Evolutionary conservation across 2,329 filamentous ascomycete genomes (phyloP), one percentile per base, ranked within the genome.

Genomic region (Monilinia laxa): DNA sequence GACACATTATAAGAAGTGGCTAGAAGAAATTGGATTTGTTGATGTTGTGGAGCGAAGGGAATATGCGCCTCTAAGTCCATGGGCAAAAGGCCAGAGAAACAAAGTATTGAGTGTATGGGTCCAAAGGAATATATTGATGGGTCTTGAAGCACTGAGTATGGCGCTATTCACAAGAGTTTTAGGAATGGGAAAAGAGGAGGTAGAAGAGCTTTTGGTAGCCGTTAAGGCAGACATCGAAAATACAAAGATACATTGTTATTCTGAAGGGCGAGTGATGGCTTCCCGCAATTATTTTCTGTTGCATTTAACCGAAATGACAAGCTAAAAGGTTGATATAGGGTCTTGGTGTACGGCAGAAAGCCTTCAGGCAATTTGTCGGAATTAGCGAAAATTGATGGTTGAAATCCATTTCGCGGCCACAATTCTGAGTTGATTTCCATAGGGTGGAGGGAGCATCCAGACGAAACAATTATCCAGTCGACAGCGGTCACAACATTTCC

Each of bases 71-170:
- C 59, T 71, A 25, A 70, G 65, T 62, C 42, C 71, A 2, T 76
- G 74, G 74, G 62, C 74, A 1, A 72, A 70, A 23, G 74, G 73
- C 5, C 64, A 69, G 40, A 70, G 72, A 67, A 71, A 72, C 55
- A 74, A 75, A 59, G 67, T 70, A 23, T 67, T 75, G 5, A 64
- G 69, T 28, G 53, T 68, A 12, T 73, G 70, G 58, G 62, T 71
- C 35, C 69, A 73, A 14, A 67, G 69, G 55, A 71, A 75, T 62
- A 14, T 73, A 7, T 40, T 67, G 38, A 65, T 66, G 45, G 71
- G 69, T 12, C 40, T 72, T 9, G 68, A 71, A 56, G 65, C 57
- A 18, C 42, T 72, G 16, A 68, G 62, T 31, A 62, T 72, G 66
- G 68, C 65, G 49, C 54, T 63, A 16, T 67, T 68, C 64, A 66